Conservation (phyloP, 2,329 filamentous ascomycete genomes). For the Aureobasidium sp. region DNA sequence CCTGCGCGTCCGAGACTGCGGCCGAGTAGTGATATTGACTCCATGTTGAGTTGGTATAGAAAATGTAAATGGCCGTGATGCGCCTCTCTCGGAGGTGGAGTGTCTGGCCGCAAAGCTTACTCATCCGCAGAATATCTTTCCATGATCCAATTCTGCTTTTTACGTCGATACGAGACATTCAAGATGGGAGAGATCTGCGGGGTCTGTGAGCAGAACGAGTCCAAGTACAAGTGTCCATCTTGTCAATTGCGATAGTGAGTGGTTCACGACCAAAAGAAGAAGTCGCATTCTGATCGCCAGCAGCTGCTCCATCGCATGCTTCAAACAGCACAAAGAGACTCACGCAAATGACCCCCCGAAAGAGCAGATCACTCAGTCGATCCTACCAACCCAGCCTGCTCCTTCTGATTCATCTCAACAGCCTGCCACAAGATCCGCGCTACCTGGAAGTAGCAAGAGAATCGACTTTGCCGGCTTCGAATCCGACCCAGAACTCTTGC, state of each 20-base stretch:
- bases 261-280: not conserved
- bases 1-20: conserved; percentile 2
- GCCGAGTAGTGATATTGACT: conserved; percentile 7
- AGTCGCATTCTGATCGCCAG: not conserved
- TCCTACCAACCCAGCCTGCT: not conserved
- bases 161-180: not conserved
- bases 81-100: conserved; percentile 19
- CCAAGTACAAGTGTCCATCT: conserved; percentile 46
- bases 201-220: conserved; percentile 37
- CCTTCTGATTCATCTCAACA: not conserved
- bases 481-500: conserved; percentile 26
- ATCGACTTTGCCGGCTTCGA: conserved; percentile 28
- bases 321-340: conserved; percentile 30
- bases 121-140: conserved; percentile 7
- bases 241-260: conserved; percentile 41
- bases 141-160: not conserved
- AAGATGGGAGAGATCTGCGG: conserved; percentile 34
- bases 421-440: not conserved
- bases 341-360: conserved; percentile 22
- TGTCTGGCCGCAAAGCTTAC: conserved; percentile 17
- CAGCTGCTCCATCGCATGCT: conserved; percentile 35
- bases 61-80: conserved; percentile 6
- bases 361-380: not conserved
- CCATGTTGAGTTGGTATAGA: conserved; percentile 18
- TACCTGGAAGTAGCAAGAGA: conserved; percentile 14